Evolutionary conservation across 768 basidiomycete species (phyloP).

Genomic region (Boletus rufocinnamomeus): DNA sequence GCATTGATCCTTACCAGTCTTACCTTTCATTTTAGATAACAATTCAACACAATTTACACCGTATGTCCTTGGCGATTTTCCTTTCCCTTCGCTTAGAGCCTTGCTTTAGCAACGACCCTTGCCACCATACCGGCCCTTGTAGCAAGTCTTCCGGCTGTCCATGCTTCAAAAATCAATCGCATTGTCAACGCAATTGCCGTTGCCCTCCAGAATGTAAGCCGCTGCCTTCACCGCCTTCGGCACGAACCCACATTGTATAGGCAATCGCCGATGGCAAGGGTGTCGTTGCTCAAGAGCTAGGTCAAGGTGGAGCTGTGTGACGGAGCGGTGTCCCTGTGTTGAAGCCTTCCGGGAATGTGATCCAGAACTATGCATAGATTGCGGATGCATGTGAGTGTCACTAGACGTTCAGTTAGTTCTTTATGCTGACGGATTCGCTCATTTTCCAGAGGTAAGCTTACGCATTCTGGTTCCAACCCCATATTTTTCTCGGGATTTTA

Average conservation of each 20-base stretch:
- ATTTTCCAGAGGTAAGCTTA: conserved; percentile 28
- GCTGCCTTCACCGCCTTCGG: background rate
- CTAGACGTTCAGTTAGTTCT: background rate
- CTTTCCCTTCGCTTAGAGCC: background rate
- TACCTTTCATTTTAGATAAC: conserved; percentile 19
- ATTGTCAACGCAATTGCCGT: conserved; percentile 58
- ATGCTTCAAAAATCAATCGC: conserved; percentile 51
- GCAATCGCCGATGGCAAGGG: conserved; percentile 55
- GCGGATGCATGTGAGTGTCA: conserved; percentile 48
- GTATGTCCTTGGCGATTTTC: conserved; percentile 18
- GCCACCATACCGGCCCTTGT: conserved; percentile 61
- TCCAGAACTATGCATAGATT: conserved; percentile 59
- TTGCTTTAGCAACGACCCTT: conserved; percentile 47
- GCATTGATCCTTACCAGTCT: conserved; percentile 1
- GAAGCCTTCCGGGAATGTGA: conserved; percentile 61
- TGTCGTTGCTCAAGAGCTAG: conserved; percentile 47
- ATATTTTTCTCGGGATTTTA: conserved; percentile 12
- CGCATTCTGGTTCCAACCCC: background rate
- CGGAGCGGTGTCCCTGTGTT: conserved; percentile 53
- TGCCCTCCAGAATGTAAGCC: conserved; percentile 53
- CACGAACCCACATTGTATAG: conserved; percentile 34
- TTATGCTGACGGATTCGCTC: background rate
- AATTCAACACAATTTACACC: conserved; percentile 23
- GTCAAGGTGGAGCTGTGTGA: conserved; percentile 37
- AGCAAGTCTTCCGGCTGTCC: conserved; percentile 41